Base-by-base conservation (phyloP, 495 filamentous ascomycete species). In the Penicillium pancosmium region DNA sequence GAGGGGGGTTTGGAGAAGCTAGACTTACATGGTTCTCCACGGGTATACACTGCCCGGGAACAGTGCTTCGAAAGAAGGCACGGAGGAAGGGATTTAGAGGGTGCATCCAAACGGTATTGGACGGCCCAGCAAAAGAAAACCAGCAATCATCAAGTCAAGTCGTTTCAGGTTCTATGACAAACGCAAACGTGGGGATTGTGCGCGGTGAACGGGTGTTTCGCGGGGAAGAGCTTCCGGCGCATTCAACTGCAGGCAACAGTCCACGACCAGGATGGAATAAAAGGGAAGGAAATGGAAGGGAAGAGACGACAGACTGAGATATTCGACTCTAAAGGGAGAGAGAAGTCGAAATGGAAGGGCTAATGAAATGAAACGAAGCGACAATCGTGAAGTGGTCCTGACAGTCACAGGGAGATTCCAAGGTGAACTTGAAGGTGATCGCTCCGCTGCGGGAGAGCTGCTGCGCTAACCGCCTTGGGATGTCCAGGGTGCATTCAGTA, bases 71-170 rank as follows among this genome's bases (percentile, higher is more conserved):
- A 84, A 97, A 96, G 89, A 98, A 97, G 80, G 95, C 91, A 81
- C 90, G 87, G 70, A 99, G 84, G 76, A 96, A 97, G 71, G 95
- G 94, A 77, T 98, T 99, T 88, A 98, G 86, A 79, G 94, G 91
- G 87, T 93, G 93, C 93, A 98, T 97, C 91, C 93, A 91, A 79
- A 74, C 76, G 75, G 67, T 78, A 64, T 73, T 77, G 76, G 78
- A 79, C 76, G 74, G 77, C 76, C 79, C 75, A 62, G 65, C 50
- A 57, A 59, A 68, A 51, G 46, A 65, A 38, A 56, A 67, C 66
- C 52, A 66, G 69, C 56, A 70, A 62, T 78, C 74, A 78, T 80
- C 71, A 78, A 79, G 76, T 63, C 75, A 73, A 65, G 54, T 67
- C 61, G 36, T n/a, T 4, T 7, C 7, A 0, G 36, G 8, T 44